Percentiles rank a stretch among this genome's conserved stretches.
phyloP scores from a whole-genome alignment of 352 stramenopile genomes.

The Phytophthora pisi region DNA sequence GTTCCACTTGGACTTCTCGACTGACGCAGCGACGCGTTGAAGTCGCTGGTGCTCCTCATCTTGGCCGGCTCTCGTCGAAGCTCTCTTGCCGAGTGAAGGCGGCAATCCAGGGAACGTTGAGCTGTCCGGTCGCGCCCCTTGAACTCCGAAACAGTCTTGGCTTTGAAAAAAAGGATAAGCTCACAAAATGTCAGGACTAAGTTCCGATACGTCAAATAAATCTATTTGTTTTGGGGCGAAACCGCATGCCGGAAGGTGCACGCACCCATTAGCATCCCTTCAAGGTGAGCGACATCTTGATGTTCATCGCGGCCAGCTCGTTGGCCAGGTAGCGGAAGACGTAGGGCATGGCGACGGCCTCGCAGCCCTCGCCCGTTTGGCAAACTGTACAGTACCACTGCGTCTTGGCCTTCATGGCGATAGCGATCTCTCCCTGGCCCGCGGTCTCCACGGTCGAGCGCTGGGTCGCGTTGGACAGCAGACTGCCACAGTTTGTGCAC shows the following conservation, averaged over 20 bases:
- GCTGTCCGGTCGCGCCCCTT: slow-evolving; percentile 26
- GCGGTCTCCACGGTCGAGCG: slow-evolving; percentile 81
- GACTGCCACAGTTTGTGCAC: slow-evolving; percentile 92
- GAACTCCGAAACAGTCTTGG: slow-evolving; percentile 18
- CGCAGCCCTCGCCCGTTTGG: slow-evolving; percentile 89
- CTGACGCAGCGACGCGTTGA: slow-evolving; percentile 35
- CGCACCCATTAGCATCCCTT: slow-evolving; percentile 56
- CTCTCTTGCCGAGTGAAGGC: slow-evolving; percentile 5
- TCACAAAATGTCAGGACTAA: slow-evolving; percentile 19
- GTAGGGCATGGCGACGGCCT: slow-evolving; percentile 98
- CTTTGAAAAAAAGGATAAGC: slow-evolving; percentile 29
- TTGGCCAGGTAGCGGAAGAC: slow-evolving; percentile 99
- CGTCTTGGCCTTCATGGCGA: slow-evolving; percentile 89
- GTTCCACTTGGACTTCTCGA: slow-evolving; percentile 29
- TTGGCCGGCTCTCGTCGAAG: background rate
- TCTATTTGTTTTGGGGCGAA: slow-evolving; percentile 37
- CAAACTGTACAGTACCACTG: slow-evolving; percentile 89
- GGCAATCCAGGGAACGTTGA: slow-evolving; percentile 10
- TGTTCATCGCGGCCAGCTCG: slow-evolving; percentile 99
- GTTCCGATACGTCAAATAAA: slow-evolving; percentile 36
- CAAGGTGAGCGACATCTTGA: slow-evolving; percentile 96
- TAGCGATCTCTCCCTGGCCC: slow-evolving; percentile 80
- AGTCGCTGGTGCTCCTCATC: slow-evolving; percentile 48
- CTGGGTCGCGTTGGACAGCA: slow-evolving; percentile 90
- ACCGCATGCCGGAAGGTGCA: slow-evolving; percentile 28